These are phyloP conservation scores for Cyclostephanos invisitatus DNA, from an alignment of 108 stramenopile genomes.

Conservation along the genomic window DNA sequence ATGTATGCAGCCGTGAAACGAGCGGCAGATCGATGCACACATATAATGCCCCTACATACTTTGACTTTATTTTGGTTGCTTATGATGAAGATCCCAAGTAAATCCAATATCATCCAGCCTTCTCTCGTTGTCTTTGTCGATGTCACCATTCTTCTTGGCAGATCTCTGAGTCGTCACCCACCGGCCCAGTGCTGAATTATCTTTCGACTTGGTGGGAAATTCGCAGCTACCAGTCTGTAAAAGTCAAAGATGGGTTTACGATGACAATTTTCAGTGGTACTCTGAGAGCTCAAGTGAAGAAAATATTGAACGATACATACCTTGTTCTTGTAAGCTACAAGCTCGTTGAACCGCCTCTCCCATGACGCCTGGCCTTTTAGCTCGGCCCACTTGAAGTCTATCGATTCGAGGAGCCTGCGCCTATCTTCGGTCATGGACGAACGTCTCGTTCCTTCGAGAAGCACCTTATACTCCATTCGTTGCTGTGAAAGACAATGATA, in stretches of 20 bases:
- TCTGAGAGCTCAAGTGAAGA: background rate
- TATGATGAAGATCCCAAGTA: background rate
- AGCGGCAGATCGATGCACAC: no score
- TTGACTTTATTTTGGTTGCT: background rate
- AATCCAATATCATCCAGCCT: constrained; percentile 13
- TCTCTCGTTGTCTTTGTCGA: background rate
- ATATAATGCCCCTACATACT: no score
- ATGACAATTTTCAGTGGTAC: background rate
- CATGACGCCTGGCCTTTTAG: constrained; percentile 7
- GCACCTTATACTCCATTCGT: constrained; percentile 3
- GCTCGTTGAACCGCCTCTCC: constrained; percentile 11
- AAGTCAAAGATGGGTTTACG: constrained; percentile 1
- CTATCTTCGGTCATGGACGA: constrained; percentile 5
- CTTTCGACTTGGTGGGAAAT: constrained; percentile 5
- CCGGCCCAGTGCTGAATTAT: constrained; percentile 13
- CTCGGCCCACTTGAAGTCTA: constrained; percentile 10
- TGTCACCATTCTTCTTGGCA: constrained; percentile 5
- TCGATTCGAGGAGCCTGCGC: background rate
- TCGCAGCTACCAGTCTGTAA: constrained; percentile 1
- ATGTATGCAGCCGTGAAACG: no score
- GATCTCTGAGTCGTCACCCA: constrained; percentile 19
- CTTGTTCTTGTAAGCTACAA: constrained; percentile 8
- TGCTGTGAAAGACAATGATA: background rate
- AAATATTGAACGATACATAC: background rate
- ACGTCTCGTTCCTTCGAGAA: background rate